Evolutionary conservation across 805 yeast species (phyloP).

Genomic region (Kockiozyma suomiensis): DNA sequence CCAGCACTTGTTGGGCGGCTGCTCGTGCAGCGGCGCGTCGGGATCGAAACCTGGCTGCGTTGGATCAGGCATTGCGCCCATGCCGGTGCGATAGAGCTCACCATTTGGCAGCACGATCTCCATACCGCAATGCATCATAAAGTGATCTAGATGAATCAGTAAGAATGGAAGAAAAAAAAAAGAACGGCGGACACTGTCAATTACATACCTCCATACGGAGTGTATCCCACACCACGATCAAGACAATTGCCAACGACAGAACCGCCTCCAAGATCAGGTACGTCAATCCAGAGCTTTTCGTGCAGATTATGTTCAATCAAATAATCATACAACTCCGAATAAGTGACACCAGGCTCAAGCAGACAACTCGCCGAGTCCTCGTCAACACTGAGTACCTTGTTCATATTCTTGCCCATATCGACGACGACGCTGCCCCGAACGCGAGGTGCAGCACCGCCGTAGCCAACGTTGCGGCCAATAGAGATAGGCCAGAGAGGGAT

Average conservation of each 20-base stretch:
- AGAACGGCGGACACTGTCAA: no score
- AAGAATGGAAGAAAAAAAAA: no score
- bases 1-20: constrained; percentile 10
- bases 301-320: not conserved
- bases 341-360: constrained; percentile 11
- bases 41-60: constrained; percentile 5
- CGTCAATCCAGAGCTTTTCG: constrained; percentile 18
- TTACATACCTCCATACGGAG: constrained; percentile 18
- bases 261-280: constrained; percentile 14
- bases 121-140: constrained; percentile 15
- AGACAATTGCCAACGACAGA: constrained; percentile 8
- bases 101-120: constrained; percentile 13
- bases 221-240: constrained; percentile 14
- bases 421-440: constrained; percentile 14
- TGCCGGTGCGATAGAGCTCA: constrained; percentile 10
- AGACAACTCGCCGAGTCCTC: not conserved
- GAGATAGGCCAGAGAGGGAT: constrained; percentile 14
- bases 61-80: constrained; percentile 17
- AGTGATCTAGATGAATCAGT: constrained; percentile 1
- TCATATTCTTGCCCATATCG: constrained; percentile 10
- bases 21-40: constrained; percentile 3
- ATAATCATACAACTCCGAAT: not conserved
- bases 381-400: constrained; percentile 6
- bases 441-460: constrained; percentile 18
- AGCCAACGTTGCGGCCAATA: constrained; percentile 13